Percentiles rank a stretch among this genome's conserved stretches.
These are phyloP conservation scores for Tuctoria greenei DNA, from an alignment of 176 grass and related monocot species.

Conservation along the genomic window DNA sequence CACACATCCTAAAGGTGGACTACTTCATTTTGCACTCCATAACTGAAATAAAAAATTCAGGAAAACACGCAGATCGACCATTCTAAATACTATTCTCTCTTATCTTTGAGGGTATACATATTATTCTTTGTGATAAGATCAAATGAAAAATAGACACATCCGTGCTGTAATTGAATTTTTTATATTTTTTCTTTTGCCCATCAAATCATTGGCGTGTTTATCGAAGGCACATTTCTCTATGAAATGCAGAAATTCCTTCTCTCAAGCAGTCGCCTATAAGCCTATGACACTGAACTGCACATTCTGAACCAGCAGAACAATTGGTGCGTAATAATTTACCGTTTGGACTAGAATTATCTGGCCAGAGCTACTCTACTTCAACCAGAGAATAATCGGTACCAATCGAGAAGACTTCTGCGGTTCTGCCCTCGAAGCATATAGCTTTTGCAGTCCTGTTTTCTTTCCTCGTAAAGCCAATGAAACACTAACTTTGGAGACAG, in stretches of 20 bases:
- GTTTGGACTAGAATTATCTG: constrained; percentile 32
- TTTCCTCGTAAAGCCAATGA: constrained; percentile 34
- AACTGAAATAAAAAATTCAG: not conserved
- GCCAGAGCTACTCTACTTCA: constrained; percentile 31
- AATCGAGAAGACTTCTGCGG: constrained; percentile 38
- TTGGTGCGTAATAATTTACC: constrained; percentile 15
- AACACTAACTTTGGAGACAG: constrained; percentile 80
- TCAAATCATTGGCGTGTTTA: constrained; percentile 5
- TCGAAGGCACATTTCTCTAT: not conserved
- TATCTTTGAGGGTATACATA: constrained; percentile 9
- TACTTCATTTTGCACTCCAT: constrained; percentile 14
- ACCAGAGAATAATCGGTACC: constrained; percentile 38
- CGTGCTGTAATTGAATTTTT: not conserved
- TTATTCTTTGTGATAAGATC: constrained; percentile 41
- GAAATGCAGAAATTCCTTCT: constrained; percentile 5
- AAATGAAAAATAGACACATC: not conserved
- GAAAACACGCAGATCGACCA: not conserved
- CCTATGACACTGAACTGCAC: not conserved
- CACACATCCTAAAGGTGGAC: constrained; percentile 33
- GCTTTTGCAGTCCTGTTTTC: constrained; percentile 44
- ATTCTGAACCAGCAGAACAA: constrained; percentile 17
- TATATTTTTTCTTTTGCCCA: not conserved
- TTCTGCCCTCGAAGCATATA: constrained; percentile 34
- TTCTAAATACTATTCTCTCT: constrained; percentile 5
- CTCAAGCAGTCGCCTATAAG: not conserved